Evolutionary conservation across 2,329 filamentous ascomycete species (phyloP).

Genomic region (Fusarium udum): DNA sequence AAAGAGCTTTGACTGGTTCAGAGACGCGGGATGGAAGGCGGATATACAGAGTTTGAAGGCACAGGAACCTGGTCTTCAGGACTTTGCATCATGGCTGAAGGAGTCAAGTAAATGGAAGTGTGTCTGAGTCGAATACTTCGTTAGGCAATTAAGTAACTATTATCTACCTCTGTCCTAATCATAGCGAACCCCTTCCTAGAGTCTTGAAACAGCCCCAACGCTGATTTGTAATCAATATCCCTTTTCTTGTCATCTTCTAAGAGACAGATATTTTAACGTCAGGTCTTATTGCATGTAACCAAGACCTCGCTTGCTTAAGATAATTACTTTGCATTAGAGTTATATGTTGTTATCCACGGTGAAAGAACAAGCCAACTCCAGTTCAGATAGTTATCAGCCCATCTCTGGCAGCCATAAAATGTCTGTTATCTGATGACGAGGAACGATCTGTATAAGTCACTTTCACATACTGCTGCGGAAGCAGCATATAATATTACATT

Average conservation of each 20-base stretch:
- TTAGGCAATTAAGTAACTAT: accelerated
- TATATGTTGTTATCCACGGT: too few species aligned
- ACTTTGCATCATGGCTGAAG: constrained; percentile 34
- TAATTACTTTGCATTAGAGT: too few species aligned
- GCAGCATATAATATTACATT: neutral
- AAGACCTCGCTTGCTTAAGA: too few species aligned
- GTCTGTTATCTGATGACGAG: accelerated
- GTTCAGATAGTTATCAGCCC: neutral
- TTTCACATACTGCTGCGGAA: neutral
- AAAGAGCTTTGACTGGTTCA: constrained; percentile 32
- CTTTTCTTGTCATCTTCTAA: neutral
- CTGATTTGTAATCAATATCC: accelerated
- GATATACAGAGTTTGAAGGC: constrained; percentile 1
- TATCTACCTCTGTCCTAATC: neutral
- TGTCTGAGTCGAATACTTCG: accelerated
- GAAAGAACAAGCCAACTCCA: neutral
- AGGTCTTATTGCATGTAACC: too few species aligned
- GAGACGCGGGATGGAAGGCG: constrained; percentile 15
- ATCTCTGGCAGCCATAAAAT: neutral
- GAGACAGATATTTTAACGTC: too few species aligned
- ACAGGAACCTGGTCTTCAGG: neutral
- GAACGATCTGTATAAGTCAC: neutral
- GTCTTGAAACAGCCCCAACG: too few species aligned
- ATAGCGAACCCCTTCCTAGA: accelerated
- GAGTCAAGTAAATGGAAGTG: constrained; percentile 35